Conservation (phyloP, 768 basidiomycete species). For the Pleurotus giganteus region DNA sequence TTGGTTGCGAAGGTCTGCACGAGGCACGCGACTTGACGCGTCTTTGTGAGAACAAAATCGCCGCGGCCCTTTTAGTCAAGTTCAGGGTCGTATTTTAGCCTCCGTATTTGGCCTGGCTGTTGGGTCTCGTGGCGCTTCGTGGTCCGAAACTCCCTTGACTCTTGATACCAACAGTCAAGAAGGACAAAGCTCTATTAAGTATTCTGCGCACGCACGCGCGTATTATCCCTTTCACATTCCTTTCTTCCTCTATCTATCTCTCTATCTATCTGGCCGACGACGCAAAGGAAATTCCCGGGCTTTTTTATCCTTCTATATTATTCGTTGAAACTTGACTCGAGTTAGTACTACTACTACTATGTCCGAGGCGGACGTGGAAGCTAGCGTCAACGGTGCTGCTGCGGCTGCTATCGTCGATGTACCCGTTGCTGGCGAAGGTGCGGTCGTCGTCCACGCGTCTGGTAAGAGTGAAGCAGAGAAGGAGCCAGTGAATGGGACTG, state of each 20-base stretch:
- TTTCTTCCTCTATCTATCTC: neutral
- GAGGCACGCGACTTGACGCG: neutral
- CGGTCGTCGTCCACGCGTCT: too few species aligned
- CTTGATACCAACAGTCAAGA: conserved; percentile 9
- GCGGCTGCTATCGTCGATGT: neutral
- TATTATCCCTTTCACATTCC: conserved; percentile 3
- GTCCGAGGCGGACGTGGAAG: neutral
- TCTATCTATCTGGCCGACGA: conserved; percentile 6
- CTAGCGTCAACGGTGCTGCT: neutral
- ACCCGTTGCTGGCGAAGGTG: neutral
- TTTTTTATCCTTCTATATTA: neutral
- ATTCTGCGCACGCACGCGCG: neutral
- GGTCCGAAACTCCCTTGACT: conserved; percentile 5
- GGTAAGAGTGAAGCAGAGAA: too few species aligned
- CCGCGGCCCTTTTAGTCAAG: neutral
- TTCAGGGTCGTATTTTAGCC: conserved; percentile 4
- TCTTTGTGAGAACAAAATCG: neutral
- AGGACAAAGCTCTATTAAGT: neutral
- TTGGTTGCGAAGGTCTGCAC: too few species aligned
- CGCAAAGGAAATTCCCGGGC: too few species aligned
- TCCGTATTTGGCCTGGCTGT: neutral
- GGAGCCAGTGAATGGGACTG: too few species aligned
- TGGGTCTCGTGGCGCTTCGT: conserved; percentile 3
- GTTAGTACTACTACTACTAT: neutral
- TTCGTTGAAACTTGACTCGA: too few species aligned